Evolutionary conservation across 257 asterid species (phyloP), one percentile per base, ranked within the genome.

Genomic region (Capsicum rhomboideum): DNA sequence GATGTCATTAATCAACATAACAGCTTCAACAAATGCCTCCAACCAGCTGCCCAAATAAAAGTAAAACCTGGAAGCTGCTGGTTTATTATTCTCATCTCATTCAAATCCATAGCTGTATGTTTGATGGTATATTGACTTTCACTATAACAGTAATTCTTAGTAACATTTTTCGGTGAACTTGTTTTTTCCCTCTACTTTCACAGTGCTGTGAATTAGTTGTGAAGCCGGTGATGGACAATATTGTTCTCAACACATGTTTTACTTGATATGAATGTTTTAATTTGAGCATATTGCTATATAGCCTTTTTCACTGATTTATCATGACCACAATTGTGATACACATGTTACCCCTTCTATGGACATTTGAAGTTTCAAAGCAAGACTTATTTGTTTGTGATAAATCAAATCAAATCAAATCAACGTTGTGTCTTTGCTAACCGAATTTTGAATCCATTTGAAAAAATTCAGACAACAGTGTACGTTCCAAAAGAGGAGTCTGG

Each of bases 391-490:
- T 13, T 17, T 17, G 21, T 29, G 29, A 34, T 13, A 8, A 42
- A 20, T 50, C 29, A 53, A 11, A 58, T 31, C 29, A 53, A 11
- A 58, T 31, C 53, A 83, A 28, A 67, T 56, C 71, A 21, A n/a
- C 20, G 11, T 26, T 63, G 21, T 72, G 18, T 23, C 56, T 31
- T 61, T 42, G 8, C 56, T 12, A 14, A 44, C 10, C 8, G 44
- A 52, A 26, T 69, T 23, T 13, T 29, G 46, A 17, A 84, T 58
- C 75, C 55, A 21, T 40, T 16, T 50, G 83, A 56, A 28, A 14
- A 29, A 7, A 50, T 56, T 56, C 86, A 90, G 93, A 75, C 68
- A 46, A 84, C 55, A 71, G 86, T 69, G 78, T 87, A 88, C 68
- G 82, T 78, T 52, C 69, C 37, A 26, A 85, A 71, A 74, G 82